These are phyloP conservation scores for Hortiboletus campestris DNA, from an alignment of 768 basidiomycete genomes.

Conservation along the genomic window DNA sequence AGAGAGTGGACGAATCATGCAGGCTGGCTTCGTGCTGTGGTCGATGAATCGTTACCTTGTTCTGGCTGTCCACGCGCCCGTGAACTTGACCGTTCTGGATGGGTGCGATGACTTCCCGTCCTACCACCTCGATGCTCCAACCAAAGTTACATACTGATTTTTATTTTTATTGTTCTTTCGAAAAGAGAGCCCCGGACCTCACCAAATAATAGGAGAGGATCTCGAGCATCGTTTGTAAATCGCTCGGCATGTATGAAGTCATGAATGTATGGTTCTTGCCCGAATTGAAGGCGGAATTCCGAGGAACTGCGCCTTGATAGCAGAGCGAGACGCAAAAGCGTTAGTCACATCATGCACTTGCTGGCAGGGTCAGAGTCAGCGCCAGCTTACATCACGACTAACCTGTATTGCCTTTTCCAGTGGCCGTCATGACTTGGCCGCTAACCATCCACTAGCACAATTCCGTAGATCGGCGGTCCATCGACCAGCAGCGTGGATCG, in stretches of 20 bases:
- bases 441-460: too few relatives aligned
- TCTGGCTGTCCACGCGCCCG: conserved; percentile 85
- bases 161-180: too few relatives aligned
- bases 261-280: conserved; percentile 82
- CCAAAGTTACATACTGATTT: conserved; percentile 83
- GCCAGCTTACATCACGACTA: too few relatives aligned
- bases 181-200: conserved; percentile 16
- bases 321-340: conserved; percentile 58
- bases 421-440: too few relatives aligned
- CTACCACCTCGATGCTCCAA: conserved; percentile 68
- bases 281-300: conserved; percentile 74
- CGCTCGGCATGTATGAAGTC: conserved; percentile 85
- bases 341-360: too few relatives aligned
- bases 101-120: conserved; percentile 69
- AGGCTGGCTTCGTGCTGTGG: neutral
- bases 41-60: conserved; percentile 59
- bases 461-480: conserved; percentile 16
- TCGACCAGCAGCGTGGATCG: conserved; percentile 32
- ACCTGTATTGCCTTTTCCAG: too few relatives aligned
- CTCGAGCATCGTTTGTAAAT: conserved; percentile 81
- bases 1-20: neutral
- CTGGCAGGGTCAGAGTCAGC: too few relatives aligned
- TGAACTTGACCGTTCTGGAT: conserved; percentile 78
- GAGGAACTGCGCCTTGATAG: conserved; percentile 69
- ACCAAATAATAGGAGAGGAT: conserved; percentile 74